phyloP scores from a whole-genome alignment of 169 alveolate species.

The Cryptosporidium baileyi region DNA sequence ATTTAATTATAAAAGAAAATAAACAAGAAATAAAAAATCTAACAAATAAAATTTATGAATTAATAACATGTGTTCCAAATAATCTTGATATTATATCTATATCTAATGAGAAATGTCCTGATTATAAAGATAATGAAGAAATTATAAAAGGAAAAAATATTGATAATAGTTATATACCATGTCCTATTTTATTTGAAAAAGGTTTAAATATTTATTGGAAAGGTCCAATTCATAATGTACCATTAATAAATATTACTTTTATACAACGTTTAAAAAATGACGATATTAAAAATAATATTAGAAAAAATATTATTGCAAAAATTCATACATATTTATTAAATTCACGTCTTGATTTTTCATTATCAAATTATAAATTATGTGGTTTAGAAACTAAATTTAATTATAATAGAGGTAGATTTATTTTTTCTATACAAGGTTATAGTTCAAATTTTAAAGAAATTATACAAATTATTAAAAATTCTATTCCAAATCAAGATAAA shows the following conservation, averaged over 20 bases:
- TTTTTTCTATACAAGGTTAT: slow-evolving; percentile 7
- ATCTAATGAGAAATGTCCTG: slow-evolving; percentile 13
- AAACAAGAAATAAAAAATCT: background rate
- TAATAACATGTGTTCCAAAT: slow-evolving; percentile 50
- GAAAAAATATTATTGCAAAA: background rate
- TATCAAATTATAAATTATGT: background rate
- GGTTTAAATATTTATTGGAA: slow-evolving; percentile 45
- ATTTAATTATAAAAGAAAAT: background rate
- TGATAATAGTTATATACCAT: background rate
- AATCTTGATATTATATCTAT: slow-evolving; percentile 10
- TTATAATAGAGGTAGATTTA: slow-evolving; percentile 50
- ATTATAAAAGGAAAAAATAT: slow-evolving; percentile 2
- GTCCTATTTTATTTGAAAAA: slow-evolving; percentile 16
- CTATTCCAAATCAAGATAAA: background rate
- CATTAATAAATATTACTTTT: slow-evolving; percentile 19
- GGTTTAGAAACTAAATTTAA: background rate
- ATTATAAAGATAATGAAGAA: background rate
- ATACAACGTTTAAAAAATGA: slow-evolving; percentile 18
- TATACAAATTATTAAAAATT: background rate
- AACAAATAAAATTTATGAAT: slow-evolving; percentile 14
- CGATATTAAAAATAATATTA: background rate
- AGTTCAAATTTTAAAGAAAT: slow-evolving; percentile 48
- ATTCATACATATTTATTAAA: slow-evolving; percentile 14
- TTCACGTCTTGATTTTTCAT: background rate
- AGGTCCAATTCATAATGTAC: slow-evolving; percentile 58